A percentile compares a stretch with the other conserved stretches of the same genome.
Evolutionary conservation across 2,329 filamentous ascomycete genomes (phyloP).

Genomic region (Albophoma yamanashiensis): DNA sequence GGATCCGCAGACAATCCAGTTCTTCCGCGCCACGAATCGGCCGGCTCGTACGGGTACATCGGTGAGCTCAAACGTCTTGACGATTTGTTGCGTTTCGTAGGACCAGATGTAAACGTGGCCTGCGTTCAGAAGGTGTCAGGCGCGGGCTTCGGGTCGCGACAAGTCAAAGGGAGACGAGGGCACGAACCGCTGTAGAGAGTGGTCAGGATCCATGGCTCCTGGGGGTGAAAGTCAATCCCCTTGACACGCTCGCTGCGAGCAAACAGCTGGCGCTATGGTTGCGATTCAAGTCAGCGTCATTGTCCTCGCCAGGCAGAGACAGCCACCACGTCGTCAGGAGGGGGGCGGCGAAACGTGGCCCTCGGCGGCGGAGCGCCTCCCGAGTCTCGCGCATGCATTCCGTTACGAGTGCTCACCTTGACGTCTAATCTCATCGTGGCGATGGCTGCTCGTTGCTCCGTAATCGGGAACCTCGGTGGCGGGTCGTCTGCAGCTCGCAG

Average conservation of each 20-base stretch:
- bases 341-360: not conserved
- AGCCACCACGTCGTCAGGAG: not conserved
- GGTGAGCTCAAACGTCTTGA: slow-evolving; percentile 98
- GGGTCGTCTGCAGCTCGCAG: not conserved
- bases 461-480: not conserved
- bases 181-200: slow-evolving; percentile 81
- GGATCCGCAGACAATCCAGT: slow-evolving; percentile 96
- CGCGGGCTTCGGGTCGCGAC: slow-evolving; percentile 4
- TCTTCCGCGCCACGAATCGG: slow-evolving; percentile 94
- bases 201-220: slow-evolving; percentile 93
- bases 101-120: slow-evolving; percentile 99
- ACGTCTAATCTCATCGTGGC: slow-evolving; percentile 31
- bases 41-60: slow-evolving; percentile 96
- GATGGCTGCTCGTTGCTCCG: not conserved
- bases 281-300: slow-evolving; percentile 1
- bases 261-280: slow-evolving; percentile 33
- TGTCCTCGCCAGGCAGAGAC: not conserved
- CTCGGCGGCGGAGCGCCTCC: not conserved
- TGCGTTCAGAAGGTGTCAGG: slow-evolving; percentile 20
- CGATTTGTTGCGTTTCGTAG: slow-evolving; percentile 89
- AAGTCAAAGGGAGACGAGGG: not conserved
- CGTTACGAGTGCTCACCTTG: slow-evolving; percentile 20
- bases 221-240: slow-evolving; percentile 92
- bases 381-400: not conserved
- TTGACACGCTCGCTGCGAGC: slow-evolving; percentile 93